These are phyloP conservation scores for Eimeria falciformis DNA, from an alignment of 169 alveolate species.

Conservation along the genomic window DNA sequence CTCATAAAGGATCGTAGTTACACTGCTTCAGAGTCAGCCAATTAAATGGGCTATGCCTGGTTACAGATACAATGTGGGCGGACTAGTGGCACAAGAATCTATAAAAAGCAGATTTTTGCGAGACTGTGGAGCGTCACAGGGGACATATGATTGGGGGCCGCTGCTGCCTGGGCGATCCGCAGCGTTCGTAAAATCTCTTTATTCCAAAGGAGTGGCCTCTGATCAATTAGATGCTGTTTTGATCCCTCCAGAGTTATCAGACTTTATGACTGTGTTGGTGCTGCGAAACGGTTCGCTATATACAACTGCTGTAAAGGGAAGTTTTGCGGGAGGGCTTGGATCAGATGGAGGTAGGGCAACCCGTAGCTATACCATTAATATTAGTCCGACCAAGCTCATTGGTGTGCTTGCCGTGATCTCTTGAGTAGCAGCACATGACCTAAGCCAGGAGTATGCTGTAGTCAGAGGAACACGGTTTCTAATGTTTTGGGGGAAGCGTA, in stretches of 20 bases:
- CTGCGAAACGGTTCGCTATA: constrained; percentile 61
- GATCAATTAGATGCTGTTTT: constrained; percentile 34
- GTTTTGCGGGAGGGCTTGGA: constrained; percentile 29
- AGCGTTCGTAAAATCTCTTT: constrained; percentile 77
- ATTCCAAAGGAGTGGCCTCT: constrained; percentile 7
- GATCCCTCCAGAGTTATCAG: constrained; percentile 65
- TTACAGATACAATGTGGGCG: too few relatives aligned
- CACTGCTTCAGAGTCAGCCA: too few relatives aligned
- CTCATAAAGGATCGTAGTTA: too few relatives aligned
- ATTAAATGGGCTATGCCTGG: too few relatives aligned
- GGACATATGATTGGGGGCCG: constrained; percentile 95
- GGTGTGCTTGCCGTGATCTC: too few relatives aligned
- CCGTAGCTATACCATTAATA: not conserved
- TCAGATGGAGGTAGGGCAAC: constrained; percentile 30
- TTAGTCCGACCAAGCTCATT: too few relatives aligned
- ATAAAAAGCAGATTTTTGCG: not conserved
- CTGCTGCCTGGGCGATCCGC: constrained; percentile 92
- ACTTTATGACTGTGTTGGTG: constrained; percentile 2
- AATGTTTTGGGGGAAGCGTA: too few relatives aligned
- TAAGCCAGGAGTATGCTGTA: too few relatives aligned
- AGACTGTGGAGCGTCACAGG: constrained; percentile 74
- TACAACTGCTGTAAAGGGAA: constrained; percentile 54
- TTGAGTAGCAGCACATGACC: too few relatives aligned
- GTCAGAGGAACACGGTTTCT: too few relatives aligned
- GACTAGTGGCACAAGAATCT: not conserved